Evolutionary conservation across 495 filamentous ascomycete species (phyloP), one percentile per base, ranked within the genome.

Genomic region (Extremus antarcticus): DNA sequence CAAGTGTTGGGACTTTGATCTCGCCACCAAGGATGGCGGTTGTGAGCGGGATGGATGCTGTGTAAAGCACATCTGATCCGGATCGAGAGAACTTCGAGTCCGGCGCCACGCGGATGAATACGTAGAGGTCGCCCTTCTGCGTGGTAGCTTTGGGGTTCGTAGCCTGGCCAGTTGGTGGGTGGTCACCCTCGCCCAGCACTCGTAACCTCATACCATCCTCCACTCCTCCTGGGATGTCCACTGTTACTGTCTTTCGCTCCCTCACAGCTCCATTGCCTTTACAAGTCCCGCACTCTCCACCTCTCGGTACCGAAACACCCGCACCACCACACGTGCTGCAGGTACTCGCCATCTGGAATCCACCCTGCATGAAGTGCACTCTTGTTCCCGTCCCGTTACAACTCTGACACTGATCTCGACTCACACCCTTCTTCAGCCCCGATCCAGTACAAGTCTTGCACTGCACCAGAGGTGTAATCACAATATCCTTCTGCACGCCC

Each of bases 191-290:
- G 4, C 83, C 85, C 43, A 74, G 73, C 17, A 98, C 75, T 47
- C 87, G 77, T 62, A 98, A 68, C 43, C 85, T 78, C 90, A 96
- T 95, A 39, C 92, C 90, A 71, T 97, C 91, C 61, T 95, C 92
- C 32, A 98, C 84, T 59, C 92, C 92, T 15, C 84, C 87, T 16
- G 92, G 92, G 48, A 98, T 95, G 60, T 97, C 90, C 19, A 97
- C 76, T 43, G 74, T 82, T 50, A 97, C 75, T 7, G 85, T 86
- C 72, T 87, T 87, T 22, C 81, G 74, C 59, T 91, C 88, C 54
- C 86, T 75, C 7, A 82, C 71, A 22, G 89, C 88, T 39, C 92
- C 94, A 51, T 84, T 78, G 23, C 92, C 92, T 35, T 69, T 65
- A 68, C 92, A 98, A 9, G 78, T 75, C 21, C 75, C 71, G 70